Percentiles rank a stretch among this genome's conserved stretches.
Evolutionary conservation across 192 early-diverging fungal genomes (phyloP).

Genomic region (Coemansia sp.): DNA sequence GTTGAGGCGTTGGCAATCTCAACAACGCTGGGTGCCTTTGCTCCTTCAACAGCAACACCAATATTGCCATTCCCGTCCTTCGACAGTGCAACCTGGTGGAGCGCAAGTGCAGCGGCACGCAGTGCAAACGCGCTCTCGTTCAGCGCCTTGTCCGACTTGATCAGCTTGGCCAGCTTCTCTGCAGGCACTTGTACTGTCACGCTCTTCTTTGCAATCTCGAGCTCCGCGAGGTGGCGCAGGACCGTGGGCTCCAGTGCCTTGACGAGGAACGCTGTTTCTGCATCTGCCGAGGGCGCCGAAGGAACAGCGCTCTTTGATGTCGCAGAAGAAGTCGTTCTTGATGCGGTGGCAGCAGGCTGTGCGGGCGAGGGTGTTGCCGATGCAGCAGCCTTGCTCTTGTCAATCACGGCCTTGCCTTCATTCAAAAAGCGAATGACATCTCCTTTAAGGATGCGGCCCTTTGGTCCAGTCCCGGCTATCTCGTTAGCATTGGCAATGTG

Average conservation of each 20-base stretch:
- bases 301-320: not conserved
- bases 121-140: conserved; percentile 23
- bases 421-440: conserved; percentile 67
- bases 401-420: conserved; percentile 55
- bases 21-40: conserved; percentile 21
- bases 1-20: conserved; percentile 34
- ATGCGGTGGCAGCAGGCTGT: not conserved
- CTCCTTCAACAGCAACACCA: conserved; percentile 61
- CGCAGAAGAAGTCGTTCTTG: conserved; percentile 1
- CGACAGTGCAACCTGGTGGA: conserved; percentile 42
- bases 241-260: conserved; percentile 47
- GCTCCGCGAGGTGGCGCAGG: conserved; percentile 36
- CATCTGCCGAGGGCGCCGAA: conserved; percentile 14
- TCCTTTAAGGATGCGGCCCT: conserved; percentile 76
- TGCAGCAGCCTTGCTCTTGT: conserved; percentile 13
- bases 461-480: conserved; percentile 58
- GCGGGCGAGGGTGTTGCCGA: not conserved
- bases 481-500: conserved; percentile 50
- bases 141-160: conserved; percentile 26
- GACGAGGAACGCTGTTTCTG: conserved; percentile 44
- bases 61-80: conserved; percentile 60
- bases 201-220: conserved; percentile 41
- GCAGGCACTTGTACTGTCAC: conserved; percentile 39
- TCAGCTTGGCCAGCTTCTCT: conserved; percentile 26
- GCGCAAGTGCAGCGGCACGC: conserved; percentile 42